Conservation (phyloP, 306 rosid genomes). For the Hippophae gyantsensis region DNA sequence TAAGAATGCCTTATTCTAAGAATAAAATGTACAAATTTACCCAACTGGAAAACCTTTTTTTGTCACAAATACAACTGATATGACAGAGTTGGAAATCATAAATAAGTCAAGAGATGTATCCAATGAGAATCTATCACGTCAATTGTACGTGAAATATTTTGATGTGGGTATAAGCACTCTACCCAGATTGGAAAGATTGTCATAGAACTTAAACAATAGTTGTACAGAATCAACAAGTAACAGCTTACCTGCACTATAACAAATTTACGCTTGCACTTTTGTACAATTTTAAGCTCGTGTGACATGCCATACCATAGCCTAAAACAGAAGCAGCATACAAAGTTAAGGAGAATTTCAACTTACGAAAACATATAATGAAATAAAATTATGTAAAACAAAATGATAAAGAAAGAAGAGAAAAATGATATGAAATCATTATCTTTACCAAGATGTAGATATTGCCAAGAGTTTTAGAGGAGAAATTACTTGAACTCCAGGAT, state of each 20-base stretch:
- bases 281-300: constrained; percentile 91
- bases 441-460: neutral
- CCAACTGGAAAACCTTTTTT: no score
- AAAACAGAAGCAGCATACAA: constrained; percentile 16
- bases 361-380: neutral
- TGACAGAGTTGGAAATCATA: no score
- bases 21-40: no score
- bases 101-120: no score
- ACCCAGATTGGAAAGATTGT: no score
- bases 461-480: constrained; percentile 1
- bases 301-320: constrained; percentile 99
- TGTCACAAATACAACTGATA: no score
- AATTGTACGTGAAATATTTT: no score
- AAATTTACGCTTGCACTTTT: constrained; percentile 93
- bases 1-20: no score
- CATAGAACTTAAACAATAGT: no score
- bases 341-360: neutral
- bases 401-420: neutral
- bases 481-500: constrained; percentile 96
- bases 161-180: no score
- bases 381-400: no score
- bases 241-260: constrained; percentile 70
- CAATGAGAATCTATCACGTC: no score
- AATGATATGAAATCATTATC: neutral
- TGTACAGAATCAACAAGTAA: neutral